Conservation (phyloP, 306 rosid species). For the Astragalus glycyphyllos region DNA sequence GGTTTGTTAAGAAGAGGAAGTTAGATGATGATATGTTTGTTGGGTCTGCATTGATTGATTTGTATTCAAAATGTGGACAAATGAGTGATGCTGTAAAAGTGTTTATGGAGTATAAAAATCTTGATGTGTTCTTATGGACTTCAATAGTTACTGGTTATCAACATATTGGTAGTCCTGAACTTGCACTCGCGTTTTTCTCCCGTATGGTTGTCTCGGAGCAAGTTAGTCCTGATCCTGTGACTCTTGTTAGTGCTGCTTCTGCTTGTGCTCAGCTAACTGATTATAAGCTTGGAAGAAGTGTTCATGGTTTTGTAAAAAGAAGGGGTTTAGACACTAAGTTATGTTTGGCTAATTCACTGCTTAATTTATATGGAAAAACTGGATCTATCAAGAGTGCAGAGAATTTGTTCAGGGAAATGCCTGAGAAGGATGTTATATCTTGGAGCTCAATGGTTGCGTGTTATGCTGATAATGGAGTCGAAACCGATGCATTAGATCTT, state of each 20-base stretch:
- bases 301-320: slow-evolving; percentile 67
- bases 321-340: slow-evolving; percentile 51
- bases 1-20: slow-evolving; percentile 60
- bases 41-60: slow-evolving; percentile 70
- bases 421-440: slow-evolving; percentile 67
- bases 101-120: slow-evolving; percentile 59
- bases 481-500: slow-evolving; percentile 54
- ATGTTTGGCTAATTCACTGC: slow-evolving; percentile 62
- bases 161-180: slow-evolving; percentile 59
- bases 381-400: slow-evolving; percentile 57
- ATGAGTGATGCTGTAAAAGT: slow-evolving; percentile 63
- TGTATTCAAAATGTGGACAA: slow-evolving; percentile 70
- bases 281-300: slow-evolving; percentile 62
- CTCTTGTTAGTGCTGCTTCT: slow-evolving; percentile 74
- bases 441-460: slow-evolving; percentile 91
- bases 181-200: slow-evolving; percentile 65
- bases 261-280: slow-evolving; percentile 67
- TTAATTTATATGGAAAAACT: slow-evolving; percentile 70
- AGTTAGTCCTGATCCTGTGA: slow-evolving; percentile 58
- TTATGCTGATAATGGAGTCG: slow-evolving; percentile 66
- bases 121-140: slow-evolving; percentile 78
- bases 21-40: slow-evolving; percentile 63
- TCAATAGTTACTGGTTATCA: slow-evolving; percentile 73
- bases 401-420: slow-evolving; percentile 63
- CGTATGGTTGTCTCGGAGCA: slow-evolving; percentile 51